Base-by-base conservation (phyloP, 306 rosid genomes). In the Oemleria cerasiformis region DNA sequence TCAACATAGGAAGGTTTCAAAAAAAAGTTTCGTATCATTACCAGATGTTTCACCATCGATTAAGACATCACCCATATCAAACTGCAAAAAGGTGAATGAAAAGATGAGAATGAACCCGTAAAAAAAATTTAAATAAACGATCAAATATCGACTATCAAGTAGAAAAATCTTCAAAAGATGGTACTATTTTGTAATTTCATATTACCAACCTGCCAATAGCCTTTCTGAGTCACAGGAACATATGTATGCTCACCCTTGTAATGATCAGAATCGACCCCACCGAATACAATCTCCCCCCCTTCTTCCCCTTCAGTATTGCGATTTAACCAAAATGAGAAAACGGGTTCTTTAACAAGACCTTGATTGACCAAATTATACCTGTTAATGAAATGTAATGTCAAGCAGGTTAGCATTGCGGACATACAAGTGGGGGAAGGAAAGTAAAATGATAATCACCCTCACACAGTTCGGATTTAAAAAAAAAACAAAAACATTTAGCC, bases 141-240 rank as follows among this genome's bases (percentile, higher is more conserved):
- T 65, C 2, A 30, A 49, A 14, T 8, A 40, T 34, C 17, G 47
- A 41, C 30, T 38, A 50, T 44, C 56, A 15, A 42, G 12, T 11
- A 5, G 45, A 40, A 57, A 64, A n/a, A n/a, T 12, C 23, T 30
- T 12, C 41, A 30, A 67, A 36, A 20, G 40, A 43, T 4, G 48
- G 41, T 47, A 20, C 7, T 19, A 40, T 58, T 49, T 56, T 56
- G 25, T 19, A 34, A 40, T 63, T 49, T 56, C 49, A 19, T 30
- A 41, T 66, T 47, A 19, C 72, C 25, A 70, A 89, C 96, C 96
- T 92, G 93, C 97, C 96, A 92, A 69, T 92, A 92, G 62, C 93
- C 94, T 61, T 87, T 80, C 16, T 78, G 71, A 7, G 94, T 81
- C 76, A 92, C 83, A 6, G 97, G 97, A 67, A 84, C 96, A 87